Percentiles rank a stretch among this genome's conserved stretches.
Evolutionary conservation across 495 filamentous ascomycete genomes (phyloP).

Genomic region (Thermochaetoides thermophila): DNA sequence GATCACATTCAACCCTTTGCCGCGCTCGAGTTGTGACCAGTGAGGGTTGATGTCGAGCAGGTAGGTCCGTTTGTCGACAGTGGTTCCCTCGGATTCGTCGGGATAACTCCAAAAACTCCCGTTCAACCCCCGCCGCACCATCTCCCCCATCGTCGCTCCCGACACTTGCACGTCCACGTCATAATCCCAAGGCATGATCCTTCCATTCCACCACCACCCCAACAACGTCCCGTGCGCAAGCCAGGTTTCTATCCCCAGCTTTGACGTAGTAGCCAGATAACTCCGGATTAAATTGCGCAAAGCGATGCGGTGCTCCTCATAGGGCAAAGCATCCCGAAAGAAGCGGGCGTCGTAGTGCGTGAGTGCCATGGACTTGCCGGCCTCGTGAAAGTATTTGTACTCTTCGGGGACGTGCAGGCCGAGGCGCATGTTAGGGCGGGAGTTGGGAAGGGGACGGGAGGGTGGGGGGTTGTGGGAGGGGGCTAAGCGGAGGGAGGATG

Average conservation of each 20-base stretch:
- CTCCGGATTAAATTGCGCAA: conserved; percentile 56
- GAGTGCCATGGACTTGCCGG: conserved; percentile 39
- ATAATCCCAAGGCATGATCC: conserved; percentile 76
- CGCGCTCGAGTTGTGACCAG: conserved; percentile 40
- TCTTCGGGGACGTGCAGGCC: conserved; percentile 4
- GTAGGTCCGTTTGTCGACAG: conserved; percentile 24
- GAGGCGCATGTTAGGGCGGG: background rate
- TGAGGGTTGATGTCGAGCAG: conserved; percentile 70
- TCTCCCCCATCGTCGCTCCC: conserved; percentile 41
- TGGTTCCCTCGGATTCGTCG: conserved; percentile 1
- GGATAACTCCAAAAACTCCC: conserved; percentile 23
- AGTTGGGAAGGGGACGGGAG: background rate
- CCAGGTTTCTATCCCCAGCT: conserved; percentile 63
- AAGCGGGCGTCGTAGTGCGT: conserved; percentile 62
- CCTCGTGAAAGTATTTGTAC: conserved; percentile 39
- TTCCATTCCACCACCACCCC: conserved; percentile 87
- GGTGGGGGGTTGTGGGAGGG: background rate
- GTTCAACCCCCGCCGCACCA: conserved; percentile 52
- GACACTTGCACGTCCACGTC: conserved; percentile 77
- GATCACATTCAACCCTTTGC: conserved; percentile 63
- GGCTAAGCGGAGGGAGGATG: background rate
- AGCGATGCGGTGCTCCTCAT: conserved; percentile 46
- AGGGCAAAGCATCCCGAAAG: conserved; percentile 44
- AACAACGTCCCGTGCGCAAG: conserved; percentile 76
- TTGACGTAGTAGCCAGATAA: conserved; percentile 51